phyloP scores from a whole-genome alignment of 345 rosid species.

The Alliaria petiolata region DNA sequence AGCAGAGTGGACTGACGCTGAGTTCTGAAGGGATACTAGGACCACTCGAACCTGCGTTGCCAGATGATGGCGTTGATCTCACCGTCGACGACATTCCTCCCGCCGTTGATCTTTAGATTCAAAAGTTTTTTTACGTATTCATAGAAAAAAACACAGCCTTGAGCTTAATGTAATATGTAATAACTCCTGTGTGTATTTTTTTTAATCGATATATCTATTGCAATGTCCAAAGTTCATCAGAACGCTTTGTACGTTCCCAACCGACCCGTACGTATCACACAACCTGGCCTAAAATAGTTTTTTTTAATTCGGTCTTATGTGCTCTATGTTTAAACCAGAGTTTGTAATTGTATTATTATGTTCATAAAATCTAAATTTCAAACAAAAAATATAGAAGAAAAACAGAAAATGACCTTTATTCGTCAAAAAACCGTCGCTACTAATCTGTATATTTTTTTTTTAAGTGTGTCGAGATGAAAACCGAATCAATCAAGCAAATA shows the following conservation, averaged over 20 bases:
- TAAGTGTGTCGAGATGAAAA: too few relatives aligned
- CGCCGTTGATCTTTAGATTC: constrained; percentile 32
- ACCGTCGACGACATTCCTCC: constrained; percentile 40
- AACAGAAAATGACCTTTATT: too few relatives aligned
- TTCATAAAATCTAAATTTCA: too few relatives aligned
- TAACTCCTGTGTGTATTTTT: background rate
- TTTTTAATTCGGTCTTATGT: too few relatives aligned
- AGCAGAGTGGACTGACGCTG: constrained; percentile 80
- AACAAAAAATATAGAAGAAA: background rate
- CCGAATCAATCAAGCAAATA: background rate
- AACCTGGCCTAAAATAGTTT: background rate
- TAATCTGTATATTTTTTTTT: too few relatives aligned
- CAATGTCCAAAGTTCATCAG: background rate
- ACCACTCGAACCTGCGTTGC: constrained; percentile 61
- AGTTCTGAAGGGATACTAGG: constrained; percentile 81
- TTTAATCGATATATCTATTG: background rate
- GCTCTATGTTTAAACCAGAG: too few relatives aligned
- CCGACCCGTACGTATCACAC: background rate
- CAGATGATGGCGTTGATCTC: constrained; percentile 77
- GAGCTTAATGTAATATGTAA: constrained; percentile 12
- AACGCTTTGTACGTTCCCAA: background rate
- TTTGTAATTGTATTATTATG: too few relatives aligned
- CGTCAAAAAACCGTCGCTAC: too few relatives aligned
- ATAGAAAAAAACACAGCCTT: constrained; percentile 4
- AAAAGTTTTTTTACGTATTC: background rate